Evolutionary conservation across 345 rosid genomes (phyloP).

Genomic region (Erucastrum elatum): DNA sequence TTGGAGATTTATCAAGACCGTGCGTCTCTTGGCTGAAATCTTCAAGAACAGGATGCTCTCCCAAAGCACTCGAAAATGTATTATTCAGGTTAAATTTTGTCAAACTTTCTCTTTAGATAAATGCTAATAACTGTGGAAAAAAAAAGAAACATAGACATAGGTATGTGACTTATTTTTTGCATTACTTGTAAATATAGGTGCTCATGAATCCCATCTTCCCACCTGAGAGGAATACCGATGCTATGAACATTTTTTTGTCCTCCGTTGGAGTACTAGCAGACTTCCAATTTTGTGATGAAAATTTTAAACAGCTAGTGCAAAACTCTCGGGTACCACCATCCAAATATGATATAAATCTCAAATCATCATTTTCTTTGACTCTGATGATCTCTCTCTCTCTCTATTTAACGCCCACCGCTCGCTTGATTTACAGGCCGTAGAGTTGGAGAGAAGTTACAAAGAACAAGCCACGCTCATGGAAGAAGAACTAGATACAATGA

Average conservation of each 20-base stretch:
- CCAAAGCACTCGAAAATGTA: slow-evolving; percentile 2
- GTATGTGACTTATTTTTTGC: neutral
- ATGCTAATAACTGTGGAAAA: neutral
- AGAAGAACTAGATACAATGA: slow-evolving; percentile 25
- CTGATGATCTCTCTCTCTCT: neutral
- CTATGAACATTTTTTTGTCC: slow-evolving; percentile 16
- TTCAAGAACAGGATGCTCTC: neutral
- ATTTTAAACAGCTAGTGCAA: slow-evolving; percentile 2
- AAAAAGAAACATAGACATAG: too few species aligned
- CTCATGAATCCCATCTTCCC: slow-evolving; percentile 32
- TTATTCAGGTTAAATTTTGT: slow-evolving; percentile 10
- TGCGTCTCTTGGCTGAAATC: slow-evolving; percentile 17
- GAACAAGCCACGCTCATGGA: slow-evolving; percentile 18
- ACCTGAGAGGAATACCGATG: slow-evolving; percentile 26
- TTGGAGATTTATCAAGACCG: slow-evolving; percentile 20
- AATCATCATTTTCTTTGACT: neutral
- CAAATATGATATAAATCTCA: too few species aligned
- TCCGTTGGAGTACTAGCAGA: slow-evolving; percentile 5
- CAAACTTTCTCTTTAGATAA: neutral
- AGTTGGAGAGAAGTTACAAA: slow-evolving; percentile 34
- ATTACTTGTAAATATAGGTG: slow-evolving; percentile 1
- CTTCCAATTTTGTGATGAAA: slow-evolving; percentile 16
- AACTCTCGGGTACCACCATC: slow-evolving; percentile 11
- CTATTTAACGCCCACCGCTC: neutral
- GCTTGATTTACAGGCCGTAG: slow-evolving; percentile 25